These are phyloP conservation scores for Arthrobotrys sinensis DNA, from an alignment of 2,329 filamentous ascomycete species.

Conservation along the genomic window DNA sequence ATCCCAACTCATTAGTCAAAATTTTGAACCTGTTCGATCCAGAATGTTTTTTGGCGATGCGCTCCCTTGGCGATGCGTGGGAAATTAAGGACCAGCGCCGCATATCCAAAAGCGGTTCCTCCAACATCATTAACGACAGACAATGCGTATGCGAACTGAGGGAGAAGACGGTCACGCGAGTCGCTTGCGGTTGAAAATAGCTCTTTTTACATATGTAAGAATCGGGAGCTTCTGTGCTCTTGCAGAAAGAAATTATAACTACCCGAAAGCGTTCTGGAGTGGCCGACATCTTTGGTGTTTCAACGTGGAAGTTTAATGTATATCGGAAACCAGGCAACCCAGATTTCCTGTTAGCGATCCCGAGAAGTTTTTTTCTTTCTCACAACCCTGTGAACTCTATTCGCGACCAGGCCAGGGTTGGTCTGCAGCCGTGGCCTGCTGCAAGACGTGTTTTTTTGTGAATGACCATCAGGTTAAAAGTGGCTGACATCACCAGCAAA, in stretches of 20 bases:
- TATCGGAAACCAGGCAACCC: slow-evolving; percentile 24
- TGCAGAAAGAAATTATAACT: slow-evolving; percentile 33
- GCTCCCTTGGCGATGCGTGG: slow-evolving; percentile 30
- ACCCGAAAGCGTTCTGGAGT: slow-evolving; percentile 32
- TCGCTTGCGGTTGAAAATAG: slow-evolving; percentile 38
- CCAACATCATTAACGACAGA: slow-evolving; percentile 35
- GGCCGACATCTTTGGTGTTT: slow-evolving; percentile 21
- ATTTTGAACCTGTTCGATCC: slow-evolving; percentile 1
- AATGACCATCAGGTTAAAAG: slow-evolving; percentile 26
- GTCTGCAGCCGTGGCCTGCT: slow-evolving; percentile 19
- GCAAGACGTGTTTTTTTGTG: slow-evolving; percentile 42
- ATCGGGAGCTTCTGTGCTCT: not conserved
- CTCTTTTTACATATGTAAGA: slow-evolving; percentile 8
- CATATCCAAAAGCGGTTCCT: slow-evolving; percentile 57
- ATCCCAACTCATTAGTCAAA: slow-evolving; percentile 18
- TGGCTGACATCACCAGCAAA: slow-evolving; percentile 57
- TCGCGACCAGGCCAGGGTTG: slow-evolving; percentile 32
- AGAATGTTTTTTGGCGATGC: slow-evolving; percentile 21
- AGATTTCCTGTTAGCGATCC: slow-evolving; percentile 33
- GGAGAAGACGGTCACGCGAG: slow-evolving; percentile 41
- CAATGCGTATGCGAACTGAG: slow-evolving; percentile 20
- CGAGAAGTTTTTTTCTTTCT: slow-evolving; percentile 45
- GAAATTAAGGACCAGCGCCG: slow-evolving; percentile 60
- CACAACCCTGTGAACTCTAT: slow-evolving; percentile 30
- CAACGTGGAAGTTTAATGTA: slow-evolving; percentile 41